A percentile compares a stretch with the other conserved stretches of the same genome.
phyloP scores from a whole-genome alignment of 179 eudicot species.

The Silene coronaria region DNA sequence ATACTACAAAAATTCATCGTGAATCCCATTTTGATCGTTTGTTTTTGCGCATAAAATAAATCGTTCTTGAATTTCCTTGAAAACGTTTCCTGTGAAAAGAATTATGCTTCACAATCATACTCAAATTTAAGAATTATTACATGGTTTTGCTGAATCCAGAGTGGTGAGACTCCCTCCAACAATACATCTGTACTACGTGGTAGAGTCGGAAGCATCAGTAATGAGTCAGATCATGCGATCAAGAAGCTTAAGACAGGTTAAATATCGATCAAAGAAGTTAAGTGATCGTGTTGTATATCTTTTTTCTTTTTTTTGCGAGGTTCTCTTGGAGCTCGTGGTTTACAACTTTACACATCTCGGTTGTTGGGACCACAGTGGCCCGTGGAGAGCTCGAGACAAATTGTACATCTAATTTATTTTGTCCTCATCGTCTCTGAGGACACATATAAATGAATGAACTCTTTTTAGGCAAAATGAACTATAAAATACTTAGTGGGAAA shows the following conservation, averaged over 20 bases:
- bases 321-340: conserved; percentile 20
- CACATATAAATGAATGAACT: conserved; percentile 21
- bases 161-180: conserved; percentile 26
- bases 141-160: conserved; percentile 24
- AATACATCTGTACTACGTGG: conserved; percentile 27
- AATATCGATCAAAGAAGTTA: conserved; percentile 20
- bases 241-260: conserved; percentile 62
- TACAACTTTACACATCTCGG: conserved; percentile 21
- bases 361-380: conserved; percentile 18
- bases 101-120: background rate
- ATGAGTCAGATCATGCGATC: conserved; percentile 42
- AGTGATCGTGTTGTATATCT: background rate
- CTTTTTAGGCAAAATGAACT: too few species aligned
- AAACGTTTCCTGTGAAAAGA: background rate
- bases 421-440: conserved; percentile 13
- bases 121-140: background rate
- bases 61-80: background rate
- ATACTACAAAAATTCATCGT: too few species aligned
- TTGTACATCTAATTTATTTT: conserved; percentile 42
- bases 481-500: background rate
- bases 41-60: too few species aligned
- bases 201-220: conserved; percentile 32
- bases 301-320: background rate
- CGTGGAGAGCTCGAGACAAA: conserved; percentile 32
- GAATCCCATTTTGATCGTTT: too few species aligned